Evolutionary conservation across 371 early-diverging fungal genomes (phyloP), one percentile per base, ranked within the genome.

Genomic region (Mortierella sp.): DNA sequence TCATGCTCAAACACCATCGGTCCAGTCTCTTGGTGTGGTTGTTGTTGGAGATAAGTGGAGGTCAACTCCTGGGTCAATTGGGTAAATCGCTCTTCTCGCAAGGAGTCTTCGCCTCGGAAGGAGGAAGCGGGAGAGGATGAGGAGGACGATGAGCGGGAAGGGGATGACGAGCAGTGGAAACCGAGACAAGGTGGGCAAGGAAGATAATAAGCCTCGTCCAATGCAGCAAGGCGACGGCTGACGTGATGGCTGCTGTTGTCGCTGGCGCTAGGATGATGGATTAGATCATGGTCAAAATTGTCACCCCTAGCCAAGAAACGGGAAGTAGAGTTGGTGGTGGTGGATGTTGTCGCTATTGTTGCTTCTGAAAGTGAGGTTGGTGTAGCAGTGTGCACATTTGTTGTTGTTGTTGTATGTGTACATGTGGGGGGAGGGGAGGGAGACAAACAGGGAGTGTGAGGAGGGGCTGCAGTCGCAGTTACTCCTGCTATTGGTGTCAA

Each of bases 131-230:
- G 16, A 26, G 68, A 10, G 10, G 55, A 55, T 1, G 60, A 75
- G 24, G 63, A 63, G 7, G 8, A 63, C 19, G 38, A 63, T 5
- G 63, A 42, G 31, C 71, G 72, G 10, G 76, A 28, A 34, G 77
- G 65, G 24, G 80, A 57, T 9, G 63, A 2, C 16, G 77, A 45
- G 70, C 63, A 60, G 31, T 74, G 74, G n/a, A 75, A 75, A 24
- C 75, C 75, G 13, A 75, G 70, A 21, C 76, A 80, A n/a, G 80
- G 80, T 14, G 73, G 76, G 73, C 81, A 73, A 13, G 74, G 24
- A 21, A 48, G 79, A 19, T 57, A 74, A 24, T 45, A 79, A 31
- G 79, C 45, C 28, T 79, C 74, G 57, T 68, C 70, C 28, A 70
- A 75, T 58, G 31, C 70, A 47, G 50, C 34, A 31, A 54, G 60